phyloP scores from a whole-genome alignment of 805 yeast genomes.

The Nakazawaea anatomiae region DNA sequence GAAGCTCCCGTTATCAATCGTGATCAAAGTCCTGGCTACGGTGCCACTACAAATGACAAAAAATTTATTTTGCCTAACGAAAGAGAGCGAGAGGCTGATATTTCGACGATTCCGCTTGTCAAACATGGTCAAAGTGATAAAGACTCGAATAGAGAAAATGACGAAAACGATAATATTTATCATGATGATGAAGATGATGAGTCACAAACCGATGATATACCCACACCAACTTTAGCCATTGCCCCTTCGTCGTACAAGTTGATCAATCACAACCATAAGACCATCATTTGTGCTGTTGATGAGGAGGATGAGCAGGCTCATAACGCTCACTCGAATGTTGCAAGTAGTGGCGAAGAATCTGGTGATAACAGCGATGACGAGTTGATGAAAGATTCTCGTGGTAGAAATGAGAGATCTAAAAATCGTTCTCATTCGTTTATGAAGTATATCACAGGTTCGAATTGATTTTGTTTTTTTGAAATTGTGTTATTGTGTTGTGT shows the following conservation, averaged over 20 bases:
- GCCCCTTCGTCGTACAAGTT: constrained; percentile 10
- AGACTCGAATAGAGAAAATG: constrained; percentile 10
- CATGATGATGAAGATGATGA: background rate
- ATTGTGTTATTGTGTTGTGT: background rate
- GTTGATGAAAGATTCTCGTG: background rate
- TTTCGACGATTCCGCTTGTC: constrained; percentile 2
- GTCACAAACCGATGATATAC: background rate
- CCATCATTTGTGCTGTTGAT: constrained; percentile 10
- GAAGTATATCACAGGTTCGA: constrained; percentile 7
- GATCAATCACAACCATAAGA: constrained; percentile 11
- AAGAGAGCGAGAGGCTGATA: constrained; percentile 9
- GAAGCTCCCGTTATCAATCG: background rate
- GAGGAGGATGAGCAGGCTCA: constrained; percentile 9
- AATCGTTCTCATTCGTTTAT: constrained; percentile 5
- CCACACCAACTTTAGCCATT: constrained; percentile 1
- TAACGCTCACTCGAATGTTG: constrained; percentile 2
- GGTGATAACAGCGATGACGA: constrained; percentile 3
- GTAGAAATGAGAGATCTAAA: background rate
- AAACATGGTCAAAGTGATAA: background rate
- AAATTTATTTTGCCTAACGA: constrained; percentile 9
- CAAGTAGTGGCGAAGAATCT: background rate
- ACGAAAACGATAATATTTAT: background rate
- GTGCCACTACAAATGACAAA: constrained; percentile 9
- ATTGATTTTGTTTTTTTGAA: background rate
- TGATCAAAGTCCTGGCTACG: constrained; percentile 8